Evolutionary conservation across 2,329 filamentous ascomycete species (phyloP).

Genomic region (Tothia fuscella): DNA sequence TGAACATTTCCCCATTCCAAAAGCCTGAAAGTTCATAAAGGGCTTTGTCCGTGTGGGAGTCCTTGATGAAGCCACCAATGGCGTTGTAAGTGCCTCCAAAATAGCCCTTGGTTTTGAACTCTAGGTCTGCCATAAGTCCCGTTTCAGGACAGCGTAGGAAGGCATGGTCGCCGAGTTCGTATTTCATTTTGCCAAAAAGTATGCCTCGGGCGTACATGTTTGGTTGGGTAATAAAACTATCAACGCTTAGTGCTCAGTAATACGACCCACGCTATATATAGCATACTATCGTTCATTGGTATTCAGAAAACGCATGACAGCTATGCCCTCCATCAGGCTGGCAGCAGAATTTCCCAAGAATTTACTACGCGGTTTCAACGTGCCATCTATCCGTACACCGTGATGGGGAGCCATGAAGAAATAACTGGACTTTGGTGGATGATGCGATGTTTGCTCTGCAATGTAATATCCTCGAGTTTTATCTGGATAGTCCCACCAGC

Average conservation of each 20-base stretch:
- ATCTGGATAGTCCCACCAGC: constrained; percentile 88
- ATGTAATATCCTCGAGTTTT: constrained; percentile 87
- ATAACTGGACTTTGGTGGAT: constrained; percentile 96
- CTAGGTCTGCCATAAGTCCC: constrained; percentile 76
- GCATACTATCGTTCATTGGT: constrained; percentile 80
- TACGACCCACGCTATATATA: neutral
- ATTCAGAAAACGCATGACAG: constrained; percentile 73
- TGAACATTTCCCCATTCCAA: constrained; percentile 91
- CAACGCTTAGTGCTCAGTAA: constrained; percentile 5
- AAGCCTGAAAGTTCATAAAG: constrained; percentile 86
- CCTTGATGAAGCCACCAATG: constrained; percentile 83
- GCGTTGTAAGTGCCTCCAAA: constrained; percentile 94
- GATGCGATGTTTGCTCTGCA: constrained; percentile 93
- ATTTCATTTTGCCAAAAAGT: constrained; percentile 98
- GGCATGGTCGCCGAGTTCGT: constrained; percentile 93
- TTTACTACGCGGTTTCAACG: constrained; percentile 84
- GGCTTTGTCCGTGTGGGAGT: constrained; percentile 71
- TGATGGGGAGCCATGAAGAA: constrained; percentile 97
- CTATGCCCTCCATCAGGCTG: constrained; percentile 95
- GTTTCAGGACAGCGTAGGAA: constrained; percentile 84
- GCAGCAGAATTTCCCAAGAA: constrained; percentile 96
- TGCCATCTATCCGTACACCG: constrained; percentile 88
- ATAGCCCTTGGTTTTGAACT: constrained; percentile 98
- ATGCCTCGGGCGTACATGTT: constrained; percentile 99
- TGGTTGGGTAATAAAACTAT: constrained; percentile 81